These are phyloP conservation scores for Lepraria neglecta DNA, from an alignment of 495 filamentous ascomycete genomes.

Conservation along the genomic window DNA sequence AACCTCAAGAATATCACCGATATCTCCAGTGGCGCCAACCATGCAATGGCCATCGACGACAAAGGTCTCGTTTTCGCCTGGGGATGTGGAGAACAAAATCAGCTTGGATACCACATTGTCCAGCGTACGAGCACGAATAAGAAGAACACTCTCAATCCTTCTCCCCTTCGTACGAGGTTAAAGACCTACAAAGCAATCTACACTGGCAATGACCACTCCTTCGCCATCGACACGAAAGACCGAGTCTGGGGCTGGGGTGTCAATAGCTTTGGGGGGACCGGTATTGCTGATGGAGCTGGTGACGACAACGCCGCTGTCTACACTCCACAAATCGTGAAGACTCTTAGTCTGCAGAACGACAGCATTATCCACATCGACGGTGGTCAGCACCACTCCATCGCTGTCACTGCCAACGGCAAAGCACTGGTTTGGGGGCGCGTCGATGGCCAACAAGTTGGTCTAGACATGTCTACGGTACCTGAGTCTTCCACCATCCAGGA, in stretches of 20 bases:
- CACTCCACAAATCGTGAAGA: slow-evolving; percentile 53
- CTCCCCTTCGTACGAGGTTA: slow-evolving; percentile 25
- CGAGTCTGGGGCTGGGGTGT: slow-evolving; percentile 79
- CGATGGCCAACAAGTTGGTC: slow-evolving; percentile 53
- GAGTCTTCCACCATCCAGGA: slow-evolving; percentile 47
- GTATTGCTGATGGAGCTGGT: slow-evolving; percentile 60
- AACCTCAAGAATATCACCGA: slow-evolving; percentile 52
- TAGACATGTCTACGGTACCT: slow-evolving; percentile 43
- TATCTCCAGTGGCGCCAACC: slow-evolving; percentile 53
- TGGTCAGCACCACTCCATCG: slow-evolving; percentile 55
- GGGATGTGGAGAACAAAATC: slow-evolving; percentile 58
- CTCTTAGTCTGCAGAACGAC: slow-evolving; percentile 44
- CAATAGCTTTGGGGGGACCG: slow-evolving; percentile 81
- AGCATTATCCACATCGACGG: slow-evolving; percentile 45
- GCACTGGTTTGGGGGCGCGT: slow-evolving; percentile 56
- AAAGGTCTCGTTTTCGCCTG: slow-evolving; percentile 54
- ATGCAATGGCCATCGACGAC: slow-evolving; percentile 54
- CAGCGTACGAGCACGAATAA: slow-evolving; percentile 42
- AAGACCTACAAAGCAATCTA: slow-evolving; percentile 50
- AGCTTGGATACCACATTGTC: slow-evolving; percentile 55
- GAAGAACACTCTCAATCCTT: slow-evolving; percentile 33
- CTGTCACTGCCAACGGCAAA: slow-evolving; percentile 46
- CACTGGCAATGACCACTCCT: slow-evolving; percentile 53
- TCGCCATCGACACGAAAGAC: slow-evolving; percentile 66
- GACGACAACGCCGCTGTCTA: slow-evolving; percentile 53